Evolutionary conservation across 306 rosid species (phyloP).

Genomic region (Lathyrus oleraceus): DNA sequence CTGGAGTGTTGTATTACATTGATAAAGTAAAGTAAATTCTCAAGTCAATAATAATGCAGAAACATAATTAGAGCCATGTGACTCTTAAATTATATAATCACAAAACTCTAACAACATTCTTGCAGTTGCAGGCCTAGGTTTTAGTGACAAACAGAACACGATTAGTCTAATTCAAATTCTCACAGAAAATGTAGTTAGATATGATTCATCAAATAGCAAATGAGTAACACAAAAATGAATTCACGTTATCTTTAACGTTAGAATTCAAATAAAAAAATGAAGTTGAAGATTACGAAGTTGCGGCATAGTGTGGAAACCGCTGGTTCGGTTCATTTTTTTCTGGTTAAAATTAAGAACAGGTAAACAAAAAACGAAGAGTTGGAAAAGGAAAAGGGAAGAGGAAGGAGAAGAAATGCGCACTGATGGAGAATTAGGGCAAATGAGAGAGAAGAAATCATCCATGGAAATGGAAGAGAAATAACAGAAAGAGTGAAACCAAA

Average conservation of each 20-base stretch:
- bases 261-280: not conserved
- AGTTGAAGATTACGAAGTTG: not conserved
- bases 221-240: conserved; percentile 9
- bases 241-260: not conserved
- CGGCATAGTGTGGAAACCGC: not conserved
- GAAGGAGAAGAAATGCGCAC: conserved; percentile 45
- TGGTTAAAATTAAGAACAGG: not conserved
- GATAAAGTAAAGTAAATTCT: conserved; percentile 7
- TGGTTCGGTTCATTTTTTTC: not conserved
- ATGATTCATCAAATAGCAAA: conserved; percentile 7
- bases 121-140: not conserved
- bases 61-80: not conserved
- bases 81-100: conserved; percentile 6
- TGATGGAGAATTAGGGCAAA: conserved; percentile 64
- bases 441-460: conserved; percentile 50
- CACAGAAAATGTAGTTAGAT: conserved; percentile 9
- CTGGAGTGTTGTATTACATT: not conserved
- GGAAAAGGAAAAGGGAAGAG: conserved; percentile 13
- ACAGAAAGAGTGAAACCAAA: not conserved
- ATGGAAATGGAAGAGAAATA: conserved; percentile 28
- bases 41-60: conserved; percentile 21
- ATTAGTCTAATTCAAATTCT: not conserved
- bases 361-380: not conserved
- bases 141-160: not conserved
- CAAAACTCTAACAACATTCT: not conserved